phyloP scores from a whole-genome alignment of 257 asterid genomes.

The Rauvolfia tetraphylla region DNA sequence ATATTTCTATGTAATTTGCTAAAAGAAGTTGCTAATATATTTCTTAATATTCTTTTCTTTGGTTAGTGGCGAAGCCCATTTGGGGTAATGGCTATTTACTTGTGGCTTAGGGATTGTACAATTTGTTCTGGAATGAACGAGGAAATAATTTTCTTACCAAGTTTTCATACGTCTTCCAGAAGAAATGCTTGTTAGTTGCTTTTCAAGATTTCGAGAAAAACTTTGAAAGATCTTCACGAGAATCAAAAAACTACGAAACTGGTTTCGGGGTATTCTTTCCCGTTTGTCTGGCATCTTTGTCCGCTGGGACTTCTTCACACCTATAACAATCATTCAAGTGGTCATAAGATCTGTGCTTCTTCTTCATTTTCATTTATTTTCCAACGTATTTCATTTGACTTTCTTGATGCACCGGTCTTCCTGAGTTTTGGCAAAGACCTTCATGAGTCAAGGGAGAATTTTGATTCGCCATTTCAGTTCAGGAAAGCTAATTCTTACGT shows the following conservation, averaged over 20 bases:
- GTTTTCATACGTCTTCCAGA: neutral
- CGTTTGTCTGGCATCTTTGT: neutral
- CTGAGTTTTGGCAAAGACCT: neutral
- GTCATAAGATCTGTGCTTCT: too few relatives aligned
- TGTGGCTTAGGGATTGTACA: neutral
- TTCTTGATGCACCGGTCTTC: neutral
- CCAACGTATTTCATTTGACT: neutral
- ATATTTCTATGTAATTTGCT: neutral
- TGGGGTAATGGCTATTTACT: neutral
- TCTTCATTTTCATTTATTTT: too few relatives aligned
- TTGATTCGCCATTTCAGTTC: neutral
- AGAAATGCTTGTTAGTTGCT: neutral
- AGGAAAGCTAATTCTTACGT: neutral
- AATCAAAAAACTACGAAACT: neutral
- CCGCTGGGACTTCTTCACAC: neutral
- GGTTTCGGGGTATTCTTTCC: neutral
- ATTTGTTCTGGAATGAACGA: too few relatives aligned
- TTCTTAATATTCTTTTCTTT: neutral
- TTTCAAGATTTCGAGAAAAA: neutral
- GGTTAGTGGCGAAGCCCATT: neutral
- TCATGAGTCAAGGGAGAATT: neutral
- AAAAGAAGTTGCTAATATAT: neutral
- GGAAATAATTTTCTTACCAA: neutral
- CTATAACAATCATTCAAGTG: too few relatives aligned
- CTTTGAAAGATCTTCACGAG: neutral